Base-by-base conservation (phyloP, 2,329 filamentous ascomycete species). In the Pseudocercospora eumusae region DNA sequence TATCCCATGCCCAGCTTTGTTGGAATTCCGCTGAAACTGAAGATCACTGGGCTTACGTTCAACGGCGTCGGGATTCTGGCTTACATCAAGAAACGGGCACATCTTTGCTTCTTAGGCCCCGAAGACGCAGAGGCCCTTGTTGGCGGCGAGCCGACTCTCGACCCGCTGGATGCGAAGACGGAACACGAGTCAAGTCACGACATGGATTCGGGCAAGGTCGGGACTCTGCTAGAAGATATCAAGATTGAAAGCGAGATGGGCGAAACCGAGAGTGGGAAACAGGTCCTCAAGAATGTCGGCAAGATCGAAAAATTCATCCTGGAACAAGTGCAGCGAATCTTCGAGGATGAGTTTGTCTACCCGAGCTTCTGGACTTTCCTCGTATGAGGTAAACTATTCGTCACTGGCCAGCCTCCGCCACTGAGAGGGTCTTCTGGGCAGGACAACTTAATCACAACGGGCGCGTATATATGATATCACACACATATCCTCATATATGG, bases 1-100 rank as follows among this genome's bases (percentile, higher is more conserved):
- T 99, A 99, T 75, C 95, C 95, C 0, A 98, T 98, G 91, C 93
- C 93, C 44, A 96, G 91, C 79, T 99, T 99, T 72, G 93, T 98
- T 2, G 92, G 93, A 11, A 93, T 99, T 64, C 95, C 95, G 1
- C 84, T 99, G 52, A 93, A 95, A 75, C 83, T 99, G 25, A 96
- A 93, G 75, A 96, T 99, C 69, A 98, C 95, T 0, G 95, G 95
- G 0, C 79, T 99, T 63, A 92, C 90, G 0, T 99, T 99, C 77
- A 93, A 99, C 74, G 95, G 95, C 0, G 91, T 98, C 9, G 93
- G 93, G 0, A 91, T 98, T 52, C 78, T 97, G 61, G 95, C 95
- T 9, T 89, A 96, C 76, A 96, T 98, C 67, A 88, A 93, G 66
- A 92, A 90, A 76, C 83, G 90, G 65, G 88, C 93, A 21, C 92